phyloP scores from a whole-genome alignment of 108 stramenopile genomes.

The Thalassiosira profunda region DNA sequence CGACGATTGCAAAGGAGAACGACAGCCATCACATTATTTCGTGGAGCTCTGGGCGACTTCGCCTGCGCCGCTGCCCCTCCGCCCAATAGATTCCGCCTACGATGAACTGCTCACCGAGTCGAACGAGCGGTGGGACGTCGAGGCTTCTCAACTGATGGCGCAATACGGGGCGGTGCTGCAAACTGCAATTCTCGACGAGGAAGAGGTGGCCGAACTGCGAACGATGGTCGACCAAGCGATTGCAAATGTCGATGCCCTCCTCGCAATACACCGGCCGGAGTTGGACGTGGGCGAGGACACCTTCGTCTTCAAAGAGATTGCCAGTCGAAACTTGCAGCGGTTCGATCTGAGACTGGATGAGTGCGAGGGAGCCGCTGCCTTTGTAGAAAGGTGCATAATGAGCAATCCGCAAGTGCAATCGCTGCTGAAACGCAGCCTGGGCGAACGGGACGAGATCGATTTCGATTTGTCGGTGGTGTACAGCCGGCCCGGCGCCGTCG shows the following conservation, averaged over 20 bases:
- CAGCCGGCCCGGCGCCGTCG: slow-evolving; percentile 58
- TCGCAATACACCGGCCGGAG: slow-evolving; percentile 36
- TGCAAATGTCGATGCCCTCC: slow-evolving; percentile 14
- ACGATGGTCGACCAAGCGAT: slow-evolving; percentile 27
- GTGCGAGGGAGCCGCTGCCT: background rate
- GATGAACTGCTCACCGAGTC: background rate
- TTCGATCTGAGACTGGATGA: slow-evolving; percentile 64
- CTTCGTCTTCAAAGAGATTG: slow-evolving; percentile 65
- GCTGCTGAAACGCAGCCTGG: slow-evolving; percentile 4
- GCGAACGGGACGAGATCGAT: slow-evolving; percentile 41
- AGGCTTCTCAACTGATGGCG: slow-evolving; percentile 29
- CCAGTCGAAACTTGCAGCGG: slow-evolving; percentile 50
- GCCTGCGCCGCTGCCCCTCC: slow-evolving; percentile 49
- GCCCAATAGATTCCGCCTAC: slow-evolving; percentile 33
- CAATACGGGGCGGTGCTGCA: slow-evolving; percentile 48
- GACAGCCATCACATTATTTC: background rate
- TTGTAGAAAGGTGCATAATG: slow-evolving; percentile 12
- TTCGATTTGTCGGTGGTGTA: slow-evolving; percentile 70
- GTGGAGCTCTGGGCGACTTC: slow-evolving; percentile 60
- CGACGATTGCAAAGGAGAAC: slow-evolving; percentile 13
- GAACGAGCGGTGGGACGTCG: background rate
- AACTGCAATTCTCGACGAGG: slow-evolving; percentile 9
- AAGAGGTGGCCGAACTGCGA: slow-evolving; percentile 28
- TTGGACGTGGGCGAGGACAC: slow-evolving; percentile 52
- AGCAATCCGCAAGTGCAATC: slow-evolving; percentile 5